A percentile compares a stretch with the other conserved stretches of the same genome.
Evolutionary conservation across 1,284 basidiomycete genomes (phyloP).

Genomic region (Fomitopsis betulina): DNA sequence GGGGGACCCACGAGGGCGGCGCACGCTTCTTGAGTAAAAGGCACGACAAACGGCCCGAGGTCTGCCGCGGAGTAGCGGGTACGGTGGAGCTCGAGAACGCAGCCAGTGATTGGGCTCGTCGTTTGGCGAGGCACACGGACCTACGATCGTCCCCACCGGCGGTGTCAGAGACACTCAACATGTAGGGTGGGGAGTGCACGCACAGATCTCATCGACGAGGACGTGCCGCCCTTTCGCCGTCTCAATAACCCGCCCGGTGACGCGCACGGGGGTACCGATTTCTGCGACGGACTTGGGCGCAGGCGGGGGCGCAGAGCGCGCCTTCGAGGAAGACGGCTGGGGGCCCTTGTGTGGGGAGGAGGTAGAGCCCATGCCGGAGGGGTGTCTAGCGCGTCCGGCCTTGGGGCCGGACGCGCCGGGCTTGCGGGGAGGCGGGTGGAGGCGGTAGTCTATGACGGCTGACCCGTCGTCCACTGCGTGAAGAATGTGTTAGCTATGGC

Average conservation of each 20-base stretch:
- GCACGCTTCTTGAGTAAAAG: constrained; percentile 18
- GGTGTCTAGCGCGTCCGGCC: not conserved
- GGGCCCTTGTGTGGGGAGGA: not conserved
- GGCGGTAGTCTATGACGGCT: constrained; percentile 51
- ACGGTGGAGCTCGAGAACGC: constrained; percentile 49
- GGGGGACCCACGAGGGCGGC: not conserved
- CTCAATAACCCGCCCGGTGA: constrained; percentile 43
- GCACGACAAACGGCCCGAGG: constrained; percentile 42
- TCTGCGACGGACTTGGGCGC: constrained; percentile 37
- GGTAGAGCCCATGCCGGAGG: not conserved
- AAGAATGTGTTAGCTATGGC: not conserved
- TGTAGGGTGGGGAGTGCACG: constrained; percentile 2
- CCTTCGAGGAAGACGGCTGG: constrained; percentile 8
- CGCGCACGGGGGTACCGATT: constrained; percentile 44
- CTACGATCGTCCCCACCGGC: too few relatives aligned
- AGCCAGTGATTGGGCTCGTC: constrained; percentile 61
- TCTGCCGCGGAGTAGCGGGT: constrained; percentile 41
- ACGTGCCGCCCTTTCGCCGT: constrained; percentile 44
- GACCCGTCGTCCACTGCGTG: constrained; percentile 71
- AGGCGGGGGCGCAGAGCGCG: constrained; percentile 6
- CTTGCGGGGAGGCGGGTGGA: not conserved
- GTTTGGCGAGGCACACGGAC: constrained; percentile 43
- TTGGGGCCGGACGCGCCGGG: not conserved
- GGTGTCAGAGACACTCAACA: not conserved
- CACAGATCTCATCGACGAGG: constrained; percentile 34